Conservation (phyloP, 78 protist species). For the Dictyostelium citrinum region DNA sequence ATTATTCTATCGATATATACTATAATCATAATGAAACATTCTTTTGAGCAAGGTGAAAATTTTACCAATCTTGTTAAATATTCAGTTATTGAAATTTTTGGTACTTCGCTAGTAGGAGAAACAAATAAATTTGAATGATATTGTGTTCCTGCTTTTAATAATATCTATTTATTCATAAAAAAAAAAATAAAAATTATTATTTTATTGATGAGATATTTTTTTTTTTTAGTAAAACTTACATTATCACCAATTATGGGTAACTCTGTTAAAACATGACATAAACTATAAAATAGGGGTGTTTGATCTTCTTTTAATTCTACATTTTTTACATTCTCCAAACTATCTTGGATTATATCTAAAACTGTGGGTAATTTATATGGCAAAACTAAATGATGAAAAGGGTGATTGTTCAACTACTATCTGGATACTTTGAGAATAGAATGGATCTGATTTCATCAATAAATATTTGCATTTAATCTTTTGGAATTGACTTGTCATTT, state of each 20-base stretch:
- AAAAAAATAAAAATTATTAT: neutral
- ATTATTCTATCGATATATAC: constrained; percentile 73
- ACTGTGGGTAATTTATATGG: constrained; percentile 41
- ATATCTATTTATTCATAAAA: neutral
- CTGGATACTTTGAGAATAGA: neutral
- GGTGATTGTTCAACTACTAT: neutral
- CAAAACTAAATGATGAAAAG: neutral
- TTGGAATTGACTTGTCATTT: neutral
- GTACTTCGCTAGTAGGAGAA: constrained; percentile 71
- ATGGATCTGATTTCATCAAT: constrained; percentile 20
- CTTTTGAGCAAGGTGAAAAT: constrained; percentile 76
- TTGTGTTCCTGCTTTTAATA: constrained; percentile 10
- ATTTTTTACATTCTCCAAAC: constrained; percentile 26
- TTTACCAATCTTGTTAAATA: constrained; percentile 65
- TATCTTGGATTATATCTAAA: constrained; percentile 36
- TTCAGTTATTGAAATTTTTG: constrained; percentile 51
- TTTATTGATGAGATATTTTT: no score
- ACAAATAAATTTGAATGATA: constrained; percentile 56
- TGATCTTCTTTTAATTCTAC: constrained; percentile 63
- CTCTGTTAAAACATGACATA: constrained; percentile 59
- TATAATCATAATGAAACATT: constrained; percentile 71
- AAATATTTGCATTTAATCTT: constrained; percentile 13
- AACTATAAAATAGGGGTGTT: constrained; percentile 53
- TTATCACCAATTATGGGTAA: constrained; percentile 64
- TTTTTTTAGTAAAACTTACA: constrained; percentile 17